Evolutionary conservation across 2,329 filamentous ascomycete genomes (phyloP).

Genomic region (Paecilomyces formosus): DNA sequence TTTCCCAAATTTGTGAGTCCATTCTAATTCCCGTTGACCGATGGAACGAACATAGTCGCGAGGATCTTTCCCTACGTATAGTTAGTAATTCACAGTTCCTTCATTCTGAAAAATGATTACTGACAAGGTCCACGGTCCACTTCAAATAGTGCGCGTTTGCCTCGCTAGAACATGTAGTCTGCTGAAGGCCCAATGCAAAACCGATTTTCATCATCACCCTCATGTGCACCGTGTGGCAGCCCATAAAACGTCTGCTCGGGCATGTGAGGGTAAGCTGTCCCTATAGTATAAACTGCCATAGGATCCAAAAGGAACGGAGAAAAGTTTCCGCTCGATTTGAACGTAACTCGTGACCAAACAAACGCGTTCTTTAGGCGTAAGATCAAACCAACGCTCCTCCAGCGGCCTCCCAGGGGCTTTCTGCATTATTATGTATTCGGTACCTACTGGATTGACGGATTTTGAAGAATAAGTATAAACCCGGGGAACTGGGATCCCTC

Average conservation of each 20-base stretch:
- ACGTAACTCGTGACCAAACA: slow-evolving; percentile 11
- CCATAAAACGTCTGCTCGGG: slow-evolving; percentile 12
- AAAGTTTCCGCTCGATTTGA: slow-evolving; percentile 13
- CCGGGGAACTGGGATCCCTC: slow-evolving; percentile 12
- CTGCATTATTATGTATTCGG: slow-evolving; percentile 20
- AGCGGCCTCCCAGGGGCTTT: slow-evolving; percentile 11
- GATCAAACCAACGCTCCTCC: slow-evolving; percentile 13
- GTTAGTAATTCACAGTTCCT: neutral
- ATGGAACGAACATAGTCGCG: slow-evolving; percentile 3
- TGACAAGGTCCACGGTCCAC: slow-evolving; percentile 9
- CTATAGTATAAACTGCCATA: slow-evolving; percentile 15
- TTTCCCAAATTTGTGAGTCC: slow-evolving; percentile 3
- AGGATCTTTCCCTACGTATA: slow-evolving; percentile 4
- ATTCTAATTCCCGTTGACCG: slow-evolving; percentile 6
- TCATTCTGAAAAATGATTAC: neutral
- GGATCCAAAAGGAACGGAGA: slow-evolving; percentile 10
- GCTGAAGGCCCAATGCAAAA: slow-evolving; percentile 14
- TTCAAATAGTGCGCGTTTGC: slow-evolving; percentile 4
- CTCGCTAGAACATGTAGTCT: slow-evolving; percentile 9
- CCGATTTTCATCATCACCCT: slow-evolving; percentile 7
- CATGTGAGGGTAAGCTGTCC: slow-evolving; percentile 4
- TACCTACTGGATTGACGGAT: slow-evolving; percentile 14
- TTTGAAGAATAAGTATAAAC: slow-evolving; percentile 15
- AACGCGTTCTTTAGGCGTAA: slow-evolving; percentile 10
- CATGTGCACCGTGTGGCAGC: slow-evolving; percentile 3